These are phyloP conservation scores for Xenosphaeropsis pyriputrescens DNA, from an alignment of 2,329 filamentous ascomycete species.

Conservation along the genomic window DNA sequence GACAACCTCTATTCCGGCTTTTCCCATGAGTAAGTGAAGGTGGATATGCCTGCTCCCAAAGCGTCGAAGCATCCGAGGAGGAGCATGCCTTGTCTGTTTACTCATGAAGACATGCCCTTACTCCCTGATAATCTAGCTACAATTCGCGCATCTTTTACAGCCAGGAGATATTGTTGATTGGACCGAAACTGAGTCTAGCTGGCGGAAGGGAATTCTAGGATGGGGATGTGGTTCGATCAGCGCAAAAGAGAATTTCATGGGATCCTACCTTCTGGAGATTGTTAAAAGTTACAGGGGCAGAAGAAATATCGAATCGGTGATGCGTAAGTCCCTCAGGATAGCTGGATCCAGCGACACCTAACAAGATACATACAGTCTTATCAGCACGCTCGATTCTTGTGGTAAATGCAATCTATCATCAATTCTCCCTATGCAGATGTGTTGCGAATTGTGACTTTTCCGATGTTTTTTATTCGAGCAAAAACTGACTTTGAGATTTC, in stretches of 20 bases:
- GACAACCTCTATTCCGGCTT: too few species aligned
- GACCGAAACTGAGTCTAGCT: conserved; percentile 58
- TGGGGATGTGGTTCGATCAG: conserved; percentile 45
- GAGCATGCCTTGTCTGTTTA: too few species aligned
- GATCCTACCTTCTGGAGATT: conserved; percentile 47
- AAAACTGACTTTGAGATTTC: background rate
- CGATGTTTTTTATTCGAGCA: conserved; percentile 6
- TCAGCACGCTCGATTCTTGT: conserved; percentile 16
- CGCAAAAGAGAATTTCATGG: conserved; percentile 48
- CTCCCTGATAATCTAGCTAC: conserved; percentile 23
- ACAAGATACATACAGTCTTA: background rate
- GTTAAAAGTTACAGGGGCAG: conserved; percentile 39
- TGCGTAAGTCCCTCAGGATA: conserved; percentile 16
- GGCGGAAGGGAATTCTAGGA: conserved; percentile 56
- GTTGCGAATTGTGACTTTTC: background rate
- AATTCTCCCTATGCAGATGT: too few species aligned
- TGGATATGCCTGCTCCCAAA: too few species aligned
- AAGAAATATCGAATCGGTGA: conserved; percentile 44
- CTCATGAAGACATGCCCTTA: background rate
- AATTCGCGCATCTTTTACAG: conserved; percentile 52
- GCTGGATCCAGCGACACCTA: too few species aligned
- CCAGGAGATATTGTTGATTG: conserved; percentile 53
- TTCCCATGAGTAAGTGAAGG: too few species aligned
- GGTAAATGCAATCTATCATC: too few species aligned
- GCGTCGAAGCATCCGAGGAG: too few species aligned